Evolutionary conservation across 805 yeast genomes (phyloP).

Genomic region (Yarrowia sp.): DNA sequence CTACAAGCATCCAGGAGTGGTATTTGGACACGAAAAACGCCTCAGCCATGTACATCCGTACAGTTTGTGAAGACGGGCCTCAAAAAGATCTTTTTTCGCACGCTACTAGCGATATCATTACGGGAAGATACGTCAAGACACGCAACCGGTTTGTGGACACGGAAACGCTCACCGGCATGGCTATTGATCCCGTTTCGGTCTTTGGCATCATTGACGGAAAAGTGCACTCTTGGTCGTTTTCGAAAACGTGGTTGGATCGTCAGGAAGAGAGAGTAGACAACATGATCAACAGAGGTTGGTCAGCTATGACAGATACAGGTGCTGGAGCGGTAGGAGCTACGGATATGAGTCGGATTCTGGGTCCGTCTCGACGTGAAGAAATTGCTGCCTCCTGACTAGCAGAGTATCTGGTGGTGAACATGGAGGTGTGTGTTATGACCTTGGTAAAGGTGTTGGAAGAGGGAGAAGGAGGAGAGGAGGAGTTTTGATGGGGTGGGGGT

Average conservation of each 20-base stretch:
- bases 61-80: not conserved
- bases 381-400: constrained; percentile 1
- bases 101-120: not conserved
- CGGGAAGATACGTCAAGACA: not conserved
- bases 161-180: not conserved
- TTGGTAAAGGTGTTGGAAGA: not conserved
- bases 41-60: not conserved
- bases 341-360: not conserved
- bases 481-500: not conserved
- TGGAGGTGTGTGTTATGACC: not conserved
- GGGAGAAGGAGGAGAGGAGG: not conserved
- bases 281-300: not conserved
- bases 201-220: not conserved
- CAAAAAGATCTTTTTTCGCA: not conserved
- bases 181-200: not conserved
- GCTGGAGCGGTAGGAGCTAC: not conserved
- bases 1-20: constrained; percentile 2
- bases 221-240: not conserved
- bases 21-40: not conserved
- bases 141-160: not conserved
- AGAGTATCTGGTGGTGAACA: not conserved
- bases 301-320: not conserved
- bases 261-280: not conserved
- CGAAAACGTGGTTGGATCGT: not conserved
- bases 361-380: not conserved